These are phyloP conservation scores for Logfia minima DNA, from an alignment of 129 eudicot species.

Conservation along the genomic window DNA sequence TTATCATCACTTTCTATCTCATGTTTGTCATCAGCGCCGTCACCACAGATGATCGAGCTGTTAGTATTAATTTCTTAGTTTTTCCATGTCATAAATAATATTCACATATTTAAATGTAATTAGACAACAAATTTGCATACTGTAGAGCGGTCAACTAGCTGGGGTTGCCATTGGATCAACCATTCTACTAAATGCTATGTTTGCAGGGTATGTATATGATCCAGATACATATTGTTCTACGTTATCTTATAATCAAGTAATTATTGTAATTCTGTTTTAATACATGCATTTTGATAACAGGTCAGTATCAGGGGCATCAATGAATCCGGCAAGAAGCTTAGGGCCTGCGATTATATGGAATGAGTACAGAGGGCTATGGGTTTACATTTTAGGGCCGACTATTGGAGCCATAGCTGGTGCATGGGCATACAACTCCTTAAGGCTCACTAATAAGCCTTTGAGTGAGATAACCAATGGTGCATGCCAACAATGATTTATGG, in stretches of 20 bases:
- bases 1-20: conserved; percentile 80
- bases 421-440: conserved; percentile 56
- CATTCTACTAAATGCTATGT: conserved; percentile 71
- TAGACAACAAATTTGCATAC: neutral
- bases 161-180: conserved; percentile 82
- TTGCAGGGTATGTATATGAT: conserved; percentile 62
- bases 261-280: too few relatives aligned
- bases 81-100: neutral
- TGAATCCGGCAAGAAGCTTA: conserved; percentile 94
- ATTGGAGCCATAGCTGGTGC: conserved; percentile 79
- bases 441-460: neutral
- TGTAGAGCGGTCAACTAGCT: conserved; percentile 82
- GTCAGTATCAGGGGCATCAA: conserved; percentile 92
- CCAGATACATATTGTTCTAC: neutral
- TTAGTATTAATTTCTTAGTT: conserved; percentile 26
- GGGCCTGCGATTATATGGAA: conserved; percentile 76
- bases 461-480: neutral
- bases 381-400: conserved; percentile 65
- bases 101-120: conserved; percentile 1
- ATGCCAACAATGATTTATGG: neutral
- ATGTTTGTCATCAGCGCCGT: conserved; percentile 80
- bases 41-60: conserved; percentile 81
- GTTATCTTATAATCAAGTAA: neutral
- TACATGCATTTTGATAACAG: conserved; percentile 31
- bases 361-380: conserved; percentile 64